Evolutionary conservation across 768 basidiomycete species (phyloP).

Genomic region (Russula griseocarnosa): DNA sequence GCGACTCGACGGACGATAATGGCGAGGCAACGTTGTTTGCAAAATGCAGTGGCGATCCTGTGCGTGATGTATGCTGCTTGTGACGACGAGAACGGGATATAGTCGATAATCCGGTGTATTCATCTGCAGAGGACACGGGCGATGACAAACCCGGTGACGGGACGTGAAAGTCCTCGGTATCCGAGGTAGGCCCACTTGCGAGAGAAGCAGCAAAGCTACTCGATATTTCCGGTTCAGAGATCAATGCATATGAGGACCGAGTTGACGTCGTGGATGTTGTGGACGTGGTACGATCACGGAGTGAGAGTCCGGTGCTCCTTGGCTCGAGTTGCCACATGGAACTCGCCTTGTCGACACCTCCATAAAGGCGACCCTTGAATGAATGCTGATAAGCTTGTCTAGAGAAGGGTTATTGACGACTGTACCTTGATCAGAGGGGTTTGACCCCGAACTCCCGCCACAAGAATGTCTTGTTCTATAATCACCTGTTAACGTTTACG

Average conservation of each 20-base stretch:
- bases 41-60: slow-evolving; percentile 49
- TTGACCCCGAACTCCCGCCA: slow-evolving; percentile 70
- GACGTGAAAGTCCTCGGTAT: slow-evolving; percentile 56
- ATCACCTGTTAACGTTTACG: slow-evolving; percentile 47
- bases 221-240: slow-evolving; percentile 82
- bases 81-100: slow-evolving; percentile 19
- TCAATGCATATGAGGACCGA: slow-evolving; percentile 74
- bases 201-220: slow-evolving; percentile 82
- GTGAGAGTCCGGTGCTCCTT: slow-evolving; percentile 48
- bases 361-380: slow-evolving; percentile 67
- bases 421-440: slow-evolving; percentile 69
- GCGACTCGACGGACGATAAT: slow-evolving; percentile 71
- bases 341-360: slow-evolving; percentile 57
- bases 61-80: slow-evolving; percentile 43
- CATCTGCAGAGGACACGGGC: slow-evolving; percentile 55
- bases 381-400: background rate
- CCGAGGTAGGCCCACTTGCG: slow-evolving; percentile 68
- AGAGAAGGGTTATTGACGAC: slow-evolving; percentile 1
- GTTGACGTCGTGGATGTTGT: slow-evolving; percentile 72
- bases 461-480: slow-evolving; percentile 65
- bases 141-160: slow-evolving; percentile 61
- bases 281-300: slow-evolving; percentile 70
- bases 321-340: slow-evolving; percentile 82
- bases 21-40: slow-evolving; percentile 63
- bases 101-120: slow-evolving; percentile 29